phyloP scores from a whole-genome alignment of 441 rosid genomes.

The Isatis lusitanica region DNA sequence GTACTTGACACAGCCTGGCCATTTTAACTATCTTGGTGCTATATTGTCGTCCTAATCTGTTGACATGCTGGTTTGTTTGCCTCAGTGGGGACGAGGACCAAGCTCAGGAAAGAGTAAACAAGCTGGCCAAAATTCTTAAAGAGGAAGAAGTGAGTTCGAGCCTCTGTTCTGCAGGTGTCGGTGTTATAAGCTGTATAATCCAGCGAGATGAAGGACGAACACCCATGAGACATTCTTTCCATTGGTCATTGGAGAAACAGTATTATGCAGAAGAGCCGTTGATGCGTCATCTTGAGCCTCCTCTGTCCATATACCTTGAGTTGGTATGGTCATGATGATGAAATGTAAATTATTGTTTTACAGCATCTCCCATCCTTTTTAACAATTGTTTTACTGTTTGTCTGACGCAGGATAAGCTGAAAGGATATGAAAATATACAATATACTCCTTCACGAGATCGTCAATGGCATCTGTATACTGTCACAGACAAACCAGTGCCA shows the following conservation, averaged over 20 bases:
- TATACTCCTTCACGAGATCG: conserved; percentile 88
- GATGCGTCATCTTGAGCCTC: conserved; percentile 96
- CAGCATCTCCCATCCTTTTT: neutral
- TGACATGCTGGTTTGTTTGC: conserved; percentile 21
- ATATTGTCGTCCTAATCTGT: conserved; percentile 22
- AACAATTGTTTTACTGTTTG: conserved; percentile 18
- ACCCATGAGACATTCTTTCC: conserved; percentile 98
- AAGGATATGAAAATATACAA: conserved; percentile 72
- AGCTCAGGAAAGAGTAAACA: conserved; percentile 94
- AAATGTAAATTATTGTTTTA: conserved; percentile 7
- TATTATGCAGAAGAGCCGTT: conserved; percentile 91
- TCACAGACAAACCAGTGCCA: conserved; percentile 78
- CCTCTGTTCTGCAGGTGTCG: conserved; percentile 81
- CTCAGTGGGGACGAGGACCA: conserved; percentile 99
- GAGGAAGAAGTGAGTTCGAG: conserved; percentile 77
- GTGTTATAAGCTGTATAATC: conserved; percentile 95
- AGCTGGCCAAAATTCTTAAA: conserved; percentile 93
- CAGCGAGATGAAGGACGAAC: conserved; percentile 99
- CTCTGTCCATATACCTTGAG: conserved; percentile 93
- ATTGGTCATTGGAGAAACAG: conserved; percentile 82
- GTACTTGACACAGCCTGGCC: conserved; percentile 40
- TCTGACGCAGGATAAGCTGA: conserved; percentile 86
- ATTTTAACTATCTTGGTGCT: neutral
- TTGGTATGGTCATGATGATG: conserved; percentile 54
- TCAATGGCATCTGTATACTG: conserved; percentile 95